Base-by-base conservation (phyloP, 805 yeast species). In the Candida ascalaphidarum region DNA sequence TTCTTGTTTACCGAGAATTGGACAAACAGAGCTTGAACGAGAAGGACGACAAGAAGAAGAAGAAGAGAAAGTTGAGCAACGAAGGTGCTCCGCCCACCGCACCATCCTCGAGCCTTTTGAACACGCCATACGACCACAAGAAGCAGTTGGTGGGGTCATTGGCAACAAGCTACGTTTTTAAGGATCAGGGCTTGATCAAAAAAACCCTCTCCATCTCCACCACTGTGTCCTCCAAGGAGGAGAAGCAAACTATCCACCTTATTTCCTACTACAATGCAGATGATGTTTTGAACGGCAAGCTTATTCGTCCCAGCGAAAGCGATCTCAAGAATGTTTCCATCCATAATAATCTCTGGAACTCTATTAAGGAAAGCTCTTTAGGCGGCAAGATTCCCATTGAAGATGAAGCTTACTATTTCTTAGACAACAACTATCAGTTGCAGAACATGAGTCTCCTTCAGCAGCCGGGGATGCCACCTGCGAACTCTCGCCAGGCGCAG, bases 221-320 rank as follows among this genome's bases (percentile, higher is more conserved):
- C 11, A 51, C 32, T 1, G 24, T 52, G 7, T 41, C 41, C 9
- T 44, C 45, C 17, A 40, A 41, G 17, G 44, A 42, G 4, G 51
- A 40, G 23, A 49, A 46, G 25, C 70, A 66, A 41, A 71, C 81
- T 4, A 57, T 77, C 26, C 96, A 89, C 46, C 53, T 88, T 31
- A 74, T 88, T 3, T 75, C 88, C 7, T 88, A 88, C 52, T 88
- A 84, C 48, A 61, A 71, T 17, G 78, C 85, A 0, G 72, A 72
- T 13, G 95, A 88, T 49, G 92, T 85, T 4, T 45, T 72, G 28
- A 57, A 61, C 19, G 76, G 77, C 4, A 59, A 56, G 22, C 57
- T 86, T 25, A 43, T 52, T 1, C 58, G 77, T 15, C 95, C 95
- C 0, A 58, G 74, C 4, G 69, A 69, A 22, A 53, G 68, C 6